A percentile compares a stretch with the other conserved stretches of the same genome.
Evolutionary conservation across 805 yeast species (phyloP).

Genomic region (Priceomyces carsonii): DNA sequence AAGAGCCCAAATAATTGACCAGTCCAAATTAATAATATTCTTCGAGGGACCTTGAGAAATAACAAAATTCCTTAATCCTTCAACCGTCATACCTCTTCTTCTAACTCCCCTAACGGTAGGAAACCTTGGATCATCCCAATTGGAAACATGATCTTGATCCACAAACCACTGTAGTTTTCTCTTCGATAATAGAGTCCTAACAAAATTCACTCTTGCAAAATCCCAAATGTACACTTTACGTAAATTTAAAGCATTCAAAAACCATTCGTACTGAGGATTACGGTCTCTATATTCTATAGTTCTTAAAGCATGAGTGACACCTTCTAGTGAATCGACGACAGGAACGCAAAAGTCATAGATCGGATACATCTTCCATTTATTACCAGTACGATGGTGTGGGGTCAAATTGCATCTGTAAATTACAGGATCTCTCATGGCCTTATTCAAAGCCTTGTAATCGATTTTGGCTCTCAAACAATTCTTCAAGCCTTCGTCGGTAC

Average conservation of each 20-base stretch:
- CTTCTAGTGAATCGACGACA: slow-evolving; percentile 91
- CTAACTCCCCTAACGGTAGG: slow-evolving; percentile 99
- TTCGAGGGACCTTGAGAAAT: slow-evolving; percentile 97
- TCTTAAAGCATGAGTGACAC: slow-evolving; percentile 97
- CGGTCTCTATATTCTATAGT: slow-evolving; percentile 99
- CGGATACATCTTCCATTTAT: slow-evolving; percentile 94
- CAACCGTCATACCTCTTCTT: slow-evolving; percentile 99
- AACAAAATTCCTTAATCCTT: slow-evolving; percentile 92
- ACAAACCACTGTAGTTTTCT: slow-evolving; percentile 99
- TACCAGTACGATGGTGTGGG: slow-evolving; percentile 97
- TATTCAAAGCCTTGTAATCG: slow-evolving; percentile 86
- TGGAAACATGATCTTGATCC: slow-evolving; percentile 79
- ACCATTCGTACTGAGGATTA: slow-evolving; percentile 97
- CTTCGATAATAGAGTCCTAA: slow-evolving; percentile 92
- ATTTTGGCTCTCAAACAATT: slow-evolving; percentile 97
- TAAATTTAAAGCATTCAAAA: slow-evolving; percentile 74
- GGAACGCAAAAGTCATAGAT: slow-evolving; percentile 99
- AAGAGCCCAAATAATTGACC: slow-evolving; percentile 97
- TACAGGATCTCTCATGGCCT: slow-evolving; percentile 96
- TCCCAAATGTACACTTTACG: slow-evolving; percentile 98
- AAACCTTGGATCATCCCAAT: slow-evolving; percentile 99
- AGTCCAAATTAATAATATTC: slow-evolving; percentile 94
- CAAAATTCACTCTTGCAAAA: slow-evolving; percentile 95
- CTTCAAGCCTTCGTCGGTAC: slow-evolving; percentile 88
- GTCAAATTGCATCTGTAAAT: slow-evolving; percentile 95